Percentiles rank a stretch among this genome's conserved stretches.
Conservation (phyloP, 352 stramenopile species). For the Phytophthora lateralis region DNA sequence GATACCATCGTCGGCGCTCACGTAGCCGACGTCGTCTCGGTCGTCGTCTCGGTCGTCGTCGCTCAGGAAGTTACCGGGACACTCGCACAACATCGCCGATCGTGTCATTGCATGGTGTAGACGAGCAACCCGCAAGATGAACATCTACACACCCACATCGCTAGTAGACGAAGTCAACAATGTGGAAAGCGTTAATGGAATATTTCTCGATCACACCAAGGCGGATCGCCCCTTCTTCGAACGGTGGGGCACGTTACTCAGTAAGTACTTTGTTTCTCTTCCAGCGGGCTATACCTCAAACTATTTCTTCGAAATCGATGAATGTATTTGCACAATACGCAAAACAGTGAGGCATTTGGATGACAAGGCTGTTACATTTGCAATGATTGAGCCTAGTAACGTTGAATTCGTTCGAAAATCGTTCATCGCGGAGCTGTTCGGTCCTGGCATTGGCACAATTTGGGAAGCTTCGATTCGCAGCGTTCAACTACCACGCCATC, state of each 20-base stretch:
- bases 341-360: slow-evolving; percentile 1
- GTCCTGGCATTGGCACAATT: slow-evolving; percentile 3
- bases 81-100: slow-evolving; percentile 16
- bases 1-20: too few species aligned
- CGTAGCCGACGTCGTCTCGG: too few species aligned
- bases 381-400: background rate
- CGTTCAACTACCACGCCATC: slow-evolving; percentile 5
- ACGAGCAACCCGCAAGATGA: background rate
- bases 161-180: slow-evolving; percentile 5
- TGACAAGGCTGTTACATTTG: slow-evolving; percentile 6
- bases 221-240: slow-evolving; percentile 2
- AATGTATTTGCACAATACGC: slow-evolving; percentile 14
- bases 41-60: too few species aligned
- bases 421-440: slow-evolving; percentile 1
- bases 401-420: background rate
- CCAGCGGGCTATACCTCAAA: slow-evolving; percentile 11
- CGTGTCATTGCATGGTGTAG: slow-evolving; percentile 18
- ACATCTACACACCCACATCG: slow-evolving; percentile 1
- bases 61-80: background rate
- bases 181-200: slow-evolving; percentile 10
- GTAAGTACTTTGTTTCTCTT: slow-evolving; percentile 12
- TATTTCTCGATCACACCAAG: slow-evolving; percentile 13
- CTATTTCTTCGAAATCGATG: slow-evolving; percentile 16
- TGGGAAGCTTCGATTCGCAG: slow-evolving; percentile 5
- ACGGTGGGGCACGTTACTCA: slow-evolving; percentile 3